These are phyloP conservation scores for Pythium sp. DNA, from an alignment of 352 stramenopile species.

Conservation along the genomic window DNA sequence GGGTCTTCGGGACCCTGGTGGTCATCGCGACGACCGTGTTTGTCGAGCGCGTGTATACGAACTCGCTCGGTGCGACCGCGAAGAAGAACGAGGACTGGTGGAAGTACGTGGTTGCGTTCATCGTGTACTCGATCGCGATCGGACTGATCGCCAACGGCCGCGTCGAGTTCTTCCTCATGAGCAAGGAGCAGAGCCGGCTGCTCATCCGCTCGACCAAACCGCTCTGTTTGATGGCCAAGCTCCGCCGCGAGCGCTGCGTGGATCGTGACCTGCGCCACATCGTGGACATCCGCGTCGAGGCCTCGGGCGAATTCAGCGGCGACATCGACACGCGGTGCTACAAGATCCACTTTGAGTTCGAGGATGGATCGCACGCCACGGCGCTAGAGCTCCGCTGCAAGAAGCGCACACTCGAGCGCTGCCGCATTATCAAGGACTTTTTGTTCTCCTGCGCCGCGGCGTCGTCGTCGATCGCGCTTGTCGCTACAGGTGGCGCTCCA, in stretches of 20 bases:
- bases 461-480: not conserved
- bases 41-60: conserved; percentile 43
- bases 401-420: conserved; percentile 50
- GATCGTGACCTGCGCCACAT: conserved; percentile 57
- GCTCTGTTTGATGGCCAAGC: conserved; percentile 33
- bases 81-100: conserved; percentile 37
- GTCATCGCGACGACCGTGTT: conserved; percentile 57
- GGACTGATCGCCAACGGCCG: conserved; percentile 46
- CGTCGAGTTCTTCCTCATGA: conserved; percentile 64
- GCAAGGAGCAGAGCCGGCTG: conserved; percentile 36
- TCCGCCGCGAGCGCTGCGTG: conserved; percentile 36
- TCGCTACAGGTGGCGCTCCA: not conserved
- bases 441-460: conserved; percentile 20
- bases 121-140: conserved; percentile 48
- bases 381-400: conserved; percentile 60
- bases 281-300: conserved; percentile 59
- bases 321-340: conserved; percentile 68
- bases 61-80: conserved; percentile 19
- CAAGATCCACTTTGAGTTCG: conserved; percentile 74
- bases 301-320: conserved; percentile 57
- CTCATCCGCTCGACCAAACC: conserved; percentile 51
- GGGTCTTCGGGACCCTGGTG: conserved; percentile 48
- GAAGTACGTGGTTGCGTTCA: conserved; percentile 62
- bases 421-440: conserved; percentile 58
- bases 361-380: conserved; percentile 48